Evolutionary conservation across 345 rosid species (phyloP).

Genomic region (Linum lewisii): DNA sequence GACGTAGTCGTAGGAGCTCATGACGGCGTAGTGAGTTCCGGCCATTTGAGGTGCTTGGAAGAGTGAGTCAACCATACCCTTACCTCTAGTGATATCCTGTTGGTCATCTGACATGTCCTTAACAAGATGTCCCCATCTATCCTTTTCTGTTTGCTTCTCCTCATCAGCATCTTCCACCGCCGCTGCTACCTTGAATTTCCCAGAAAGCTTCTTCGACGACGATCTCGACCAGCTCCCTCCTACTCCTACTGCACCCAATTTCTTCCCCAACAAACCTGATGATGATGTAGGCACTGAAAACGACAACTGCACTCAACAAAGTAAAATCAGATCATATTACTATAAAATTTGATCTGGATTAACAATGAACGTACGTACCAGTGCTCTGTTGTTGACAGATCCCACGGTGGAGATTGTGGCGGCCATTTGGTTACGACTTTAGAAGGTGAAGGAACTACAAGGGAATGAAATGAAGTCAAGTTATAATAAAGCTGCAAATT

Average conservation of each 20-base stretch:
- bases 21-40: slow-evolving; percentile 78
- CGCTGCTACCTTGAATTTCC: slow-evolving; percentile 45
- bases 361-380: slow-evolving; percentile 27
- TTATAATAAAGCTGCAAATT: not conserved
- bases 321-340: not conserved
- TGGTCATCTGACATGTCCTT: slow-evolving; percentile 77
- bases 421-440: slow-evolving; percentile 48
- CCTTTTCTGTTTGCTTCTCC: slow-evolving; percentile 49
- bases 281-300: slow-evolving; percentile 52
- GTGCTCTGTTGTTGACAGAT: slow-evolving; percentile 62
- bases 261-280: slow-evolving; percentile 77
- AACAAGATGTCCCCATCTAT: slow-evolving; percentile 72
- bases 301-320: slow-evolving; percentile 42
- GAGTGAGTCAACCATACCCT: slow-evolving; percentile 82
- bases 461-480: not conserved
- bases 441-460: slow-evolving; percentile 1
- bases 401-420: slow-evolving; percentile 73
- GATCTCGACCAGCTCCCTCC: slow-evolving; percentile 23
- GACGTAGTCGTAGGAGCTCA: slow-evolving; percentile 78
- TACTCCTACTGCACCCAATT: slow-evolving; percentile 37
- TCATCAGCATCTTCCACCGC: slow-evolving; percentile 24
- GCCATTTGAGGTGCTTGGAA: slow-evolving; percentile 76
- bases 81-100: slow-evolving; percentile 91
- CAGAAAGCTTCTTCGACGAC: slow-evolving; percentile 21
- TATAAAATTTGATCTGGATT: not conserved